A percentile compares a stretch with the other conserved stretches of the same genome.
These are phyloP conservation scores for Fusarium oxysporum DNA, from an alignment of 2,329 filamentous ascomycete genomes.

Conservation along the genomic window DNA sequence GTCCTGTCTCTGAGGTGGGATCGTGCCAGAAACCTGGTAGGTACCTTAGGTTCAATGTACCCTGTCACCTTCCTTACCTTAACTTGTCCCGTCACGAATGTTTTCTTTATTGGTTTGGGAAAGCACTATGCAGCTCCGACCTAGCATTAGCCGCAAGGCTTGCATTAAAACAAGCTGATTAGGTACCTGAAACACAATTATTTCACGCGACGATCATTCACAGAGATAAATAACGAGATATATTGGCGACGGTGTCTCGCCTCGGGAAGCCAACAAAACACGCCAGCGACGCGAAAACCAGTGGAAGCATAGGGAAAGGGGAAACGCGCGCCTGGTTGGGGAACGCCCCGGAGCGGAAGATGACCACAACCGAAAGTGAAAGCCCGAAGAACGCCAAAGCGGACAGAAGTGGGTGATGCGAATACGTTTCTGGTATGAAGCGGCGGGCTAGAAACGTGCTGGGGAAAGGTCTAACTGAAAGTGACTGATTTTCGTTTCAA, in stretches of 20 bases:
- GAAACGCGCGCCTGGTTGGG: slow-evolving; percentile 40
- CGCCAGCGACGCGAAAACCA: slow-evolving; percentile 21
- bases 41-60: slow-evolving; percentile 15
- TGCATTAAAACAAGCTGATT: background rate
- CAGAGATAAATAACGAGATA: slow-evolving; percentile 9
- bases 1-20: slow-evolving; percentile 44
- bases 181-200: background rate
- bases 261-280: slow-evolving; percentile 2
- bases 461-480: slow-evolving; percentile 37
- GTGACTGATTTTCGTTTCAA: slow-evolving; percentile 38
- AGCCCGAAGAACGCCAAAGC: slow-evolving; percentile 39
- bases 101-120: background rate
- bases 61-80: slow-evolving; percentile 18
- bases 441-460: slow-evolving; percentile 39
- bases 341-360: slow-evolving; percentile 19
- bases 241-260: slow-evolving; percentile 3
- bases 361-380: slow-evolving; percentile 38
- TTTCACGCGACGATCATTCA: background rate
- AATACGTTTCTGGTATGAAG: slow-evolving; percentile 45
- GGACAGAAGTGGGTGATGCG: slow-evolving; percentile 43
- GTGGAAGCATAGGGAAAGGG: slow-evolving; percentile 29
- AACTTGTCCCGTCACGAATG: background rate
- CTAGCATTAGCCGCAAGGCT: background rate
- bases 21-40: slow-evolving; percentile 41
- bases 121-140: background rate